phyloP scores from a whole-genome alignment of 2,329 filamentous ascomycete species.

The Orbilia quercus region DNA sequence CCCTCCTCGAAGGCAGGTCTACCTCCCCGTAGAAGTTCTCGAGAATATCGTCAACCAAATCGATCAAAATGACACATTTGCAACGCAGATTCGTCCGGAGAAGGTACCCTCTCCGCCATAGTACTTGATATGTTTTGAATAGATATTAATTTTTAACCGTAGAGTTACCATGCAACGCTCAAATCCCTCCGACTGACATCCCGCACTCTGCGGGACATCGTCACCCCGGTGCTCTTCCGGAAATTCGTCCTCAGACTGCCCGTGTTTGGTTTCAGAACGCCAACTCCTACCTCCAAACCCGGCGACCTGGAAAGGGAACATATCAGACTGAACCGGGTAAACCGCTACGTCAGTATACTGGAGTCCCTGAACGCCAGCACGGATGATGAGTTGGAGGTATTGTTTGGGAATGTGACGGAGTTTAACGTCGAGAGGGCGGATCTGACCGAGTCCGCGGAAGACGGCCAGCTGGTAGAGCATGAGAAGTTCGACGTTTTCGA shows the following conservation, averaged over 20 bases:
- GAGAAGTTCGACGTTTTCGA: not conserved
- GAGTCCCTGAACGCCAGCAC: too few species aligned
- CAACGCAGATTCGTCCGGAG: not conserved
- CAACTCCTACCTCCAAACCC: too few species aligned
- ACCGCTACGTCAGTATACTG: too few species aligned
- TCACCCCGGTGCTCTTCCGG: not conserved
- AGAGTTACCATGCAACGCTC: not conserved
- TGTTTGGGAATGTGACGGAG: not conserved
- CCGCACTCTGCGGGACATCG: not conserved
- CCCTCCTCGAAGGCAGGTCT: too few species aligned
- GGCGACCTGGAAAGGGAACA: too few species aligned
- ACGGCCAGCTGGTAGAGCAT: not conserved
- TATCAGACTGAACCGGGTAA: too few species aligned
- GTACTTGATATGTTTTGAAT: too few species aligned
- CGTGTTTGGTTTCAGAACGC: not conserved
- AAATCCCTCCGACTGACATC: slow-evolving; percentile 1
- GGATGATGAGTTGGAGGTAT: not conserved
- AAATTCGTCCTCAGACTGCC: not conserved
- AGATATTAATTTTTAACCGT: too few species aligned
- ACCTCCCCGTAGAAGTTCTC: not conserved
- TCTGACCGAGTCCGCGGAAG: too few species aligned
- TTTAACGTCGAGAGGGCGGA: not conserved
- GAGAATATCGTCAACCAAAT: not conserved
- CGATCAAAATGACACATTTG: not conserved
- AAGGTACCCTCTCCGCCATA: too few species aligned